phyloP scores from a whole-genome alignment of 1,139 yeast genomes.

The Geotrichum bryndzae region DNA sequence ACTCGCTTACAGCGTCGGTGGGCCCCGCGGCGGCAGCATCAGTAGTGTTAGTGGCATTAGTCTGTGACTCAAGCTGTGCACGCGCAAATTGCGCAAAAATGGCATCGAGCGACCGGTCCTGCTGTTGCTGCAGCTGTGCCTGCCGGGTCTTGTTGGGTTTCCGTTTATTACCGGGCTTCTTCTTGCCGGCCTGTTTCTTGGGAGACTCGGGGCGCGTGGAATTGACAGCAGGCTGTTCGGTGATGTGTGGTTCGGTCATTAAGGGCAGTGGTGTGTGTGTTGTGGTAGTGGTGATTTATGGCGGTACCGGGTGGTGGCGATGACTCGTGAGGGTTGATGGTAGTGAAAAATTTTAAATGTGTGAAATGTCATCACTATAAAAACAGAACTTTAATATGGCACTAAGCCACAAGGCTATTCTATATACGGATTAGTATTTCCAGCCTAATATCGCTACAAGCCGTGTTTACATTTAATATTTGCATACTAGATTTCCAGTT shows the following conservation, averaged over 20 bases:
- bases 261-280: neutral
- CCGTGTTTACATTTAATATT: neutral
- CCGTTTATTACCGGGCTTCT: neutral
- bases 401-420: neutral
- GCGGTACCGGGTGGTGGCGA: neutral
- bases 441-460: neutral
- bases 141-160: neutral
- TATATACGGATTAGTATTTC: neutral
- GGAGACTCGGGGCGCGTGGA: neutral
- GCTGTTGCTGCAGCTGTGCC: neutral
- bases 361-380: neutral
- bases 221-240: neutral
- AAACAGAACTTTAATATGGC: neutral
- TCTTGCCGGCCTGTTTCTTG: neutral
- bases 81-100: neutral
- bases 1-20: neutral
- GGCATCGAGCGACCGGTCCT: neutral
- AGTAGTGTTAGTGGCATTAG: neutral
- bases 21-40: neutral
- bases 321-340: neutral
- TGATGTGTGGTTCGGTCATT: neutral
- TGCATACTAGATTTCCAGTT: neutral
- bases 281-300: neutral
- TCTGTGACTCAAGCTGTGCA: neutral
- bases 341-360: neutral